A percentile compares a stretch with the other conserved stretches of the same genome.
Conservation (phyloP, 2,329 filamentous ascomycete species). For the Trichoderma atrobrunneum region DNA sequence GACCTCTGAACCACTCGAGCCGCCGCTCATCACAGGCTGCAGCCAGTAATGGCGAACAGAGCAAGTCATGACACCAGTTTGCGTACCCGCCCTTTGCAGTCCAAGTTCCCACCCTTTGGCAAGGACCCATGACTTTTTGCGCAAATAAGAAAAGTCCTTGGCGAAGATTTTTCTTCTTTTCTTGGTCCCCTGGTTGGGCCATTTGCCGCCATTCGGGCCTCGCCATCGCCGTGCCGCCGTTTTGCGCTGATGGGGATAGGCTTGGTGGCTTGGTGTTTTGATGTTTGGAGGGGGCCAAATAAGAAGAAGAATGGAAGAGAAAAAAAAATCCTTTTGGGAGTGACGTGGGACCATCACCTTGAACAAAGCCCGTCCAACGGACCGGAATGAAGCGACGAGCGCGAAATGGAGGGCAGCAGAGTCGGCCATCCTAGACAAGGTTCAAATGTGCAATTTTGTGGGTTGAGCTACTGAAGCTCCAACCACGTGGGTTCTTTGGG, state of each 20-base stretch:
- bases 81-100: slow-evolving; percentile 6
- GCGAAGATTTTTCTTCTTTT: not conserved
- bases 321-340: not conserved
- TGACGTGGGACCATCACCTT: not conserved
- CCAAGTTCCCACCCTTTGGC: slow-evolving; percentile 1
- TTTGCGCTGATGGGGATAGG: not conserved
- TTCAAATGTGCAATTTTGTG: slow-evolving; percentile 4
- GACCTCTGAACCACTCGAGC: not conserved
- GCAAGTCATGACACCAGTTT: slow-evolving; percentile 15
- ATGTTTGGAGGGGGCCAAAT: not conserved
- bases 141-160: not conserved
- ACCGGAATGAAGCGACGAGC: not conserved
- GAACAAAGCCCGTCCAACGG: not conserved
- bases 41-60: slow-evolving; percentile 3
- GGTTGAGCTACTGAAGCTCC: not conserved
- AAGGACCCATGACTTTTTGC: slow-evolving; percentile 13
- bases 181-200: not conserved
- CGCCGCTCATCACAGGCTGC: not conserved
- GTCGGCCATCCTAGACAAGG: slow-evolving; percentile 1
- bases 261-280: not conserved
- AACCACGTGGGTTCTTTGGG: slow-evolving; percentile 17
- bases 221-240: not conserved
- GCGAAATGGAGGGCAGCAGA: slow-evolving; percentile 15
- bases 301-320: not conserved
- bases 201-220: not conserved